Evolutionary conservation across 2,329 filamentous ascomycete species (phyloP), one percentile per base, ranked within the genome.

Genomic region (Hymenoscyphus albidus): DNA sequence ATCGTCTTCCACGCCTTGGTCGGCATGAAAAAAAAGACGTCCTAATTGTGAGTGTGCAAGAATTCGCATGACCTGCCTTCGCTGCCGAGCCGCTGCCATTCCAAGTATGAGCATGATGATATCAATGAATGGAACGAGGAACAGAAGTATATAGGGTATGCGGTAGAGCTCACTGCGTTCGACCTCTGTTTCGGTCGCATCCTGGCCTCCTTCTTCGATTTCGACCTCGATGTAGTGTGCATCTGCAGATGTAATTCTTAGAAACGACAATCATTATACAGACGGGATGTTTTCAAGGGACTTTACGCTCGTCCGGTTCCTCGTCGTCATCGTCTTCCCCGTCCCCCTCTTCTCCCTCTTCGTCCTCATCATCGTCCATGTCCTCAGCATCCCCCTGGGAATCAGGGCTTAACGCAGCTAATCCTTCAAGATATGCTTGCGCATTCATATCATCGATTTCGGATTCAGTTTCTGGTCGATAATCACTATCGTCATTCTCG

Each of bases 171-270:
- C 68, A 76, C 73, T 73, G 63, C 73, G 72, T 74, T 77, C 73
- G 56, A 68, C 67, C 73, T 67, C 63, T 31, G 66, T 35, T 62
- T 68, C 62, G 54, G 63, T 61, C 5, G 40, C 64, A 59, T 65
- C 59, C 35, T 79, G 75, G 2, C 78, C 75, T 12, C 78, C 77
- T 18, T 48, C 75, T 16, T 79, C 67, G 6, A 74, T 72, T 16
- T 72, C 72, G 18, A 73, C 73, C 27, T 73, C 72, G 14, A 72
- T 67, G 18, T 77, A 58, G 16, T 38, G 31, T 40, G 59, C 18
- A 14, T 16, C 56, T 60, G 48, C 35, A 48, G 38, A 59, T 51
- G 18, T 18, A 12, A 22, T 51, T 51, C 18, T 51, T 51, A 51
- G 44, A 51, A 27, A 51, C 7, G 18, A 13, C 44, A n/a, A 35